Evolutionary conservation across 352 stramenopile genomes (phyloP).

Genomic region (Aphanomyces astaci): DNA sequence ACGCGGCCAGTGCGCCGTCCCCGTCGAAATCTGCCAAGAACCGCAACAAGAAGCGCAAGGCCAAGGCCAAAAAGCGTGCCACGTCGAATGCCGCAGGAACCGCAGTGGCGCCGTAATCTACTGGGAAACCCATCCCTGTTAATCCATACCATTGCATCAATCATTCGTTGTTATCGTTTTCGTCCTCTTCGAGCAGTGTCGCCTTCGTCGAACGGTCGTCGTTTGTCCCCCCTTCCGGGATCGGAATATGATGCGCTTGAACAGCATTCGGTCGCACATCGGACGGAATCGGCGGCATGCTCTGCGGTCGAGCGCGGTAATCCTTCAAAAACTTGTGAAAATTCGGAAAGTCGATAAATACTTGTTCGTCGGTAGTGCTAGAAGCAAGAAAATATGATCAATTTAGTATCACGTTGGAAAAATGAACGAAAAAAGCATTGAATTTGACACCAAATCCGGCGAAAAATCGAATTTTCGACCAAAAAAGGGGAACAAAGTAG

Average conservation of each 20-base stretch:
- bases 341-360: background rate
- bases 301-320: background rate
- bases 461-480: no score
- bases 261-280: background rate
- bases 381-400: no score
- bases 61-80: conserved; percentile 10
- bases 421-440: no score
- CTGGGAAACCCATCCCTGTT: background rate
- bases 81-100: background rate
- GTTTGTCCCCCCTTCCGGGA: background rate
- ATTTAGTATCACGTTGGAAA: background rate
- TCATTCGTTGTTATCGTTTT: background rate
- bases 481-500: no score
- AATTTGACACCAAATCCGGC: no score
- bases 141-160: no score
- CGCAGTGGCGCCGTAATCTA: background rate
- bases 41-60: conserved; percentile 16
- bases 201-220: background rate
- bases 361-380: background rate
- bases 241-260: background rate
- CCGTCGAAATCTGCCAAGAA: background rate
- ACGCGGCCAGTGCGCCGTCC: background rate
- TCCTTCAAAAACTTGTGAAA: background rate
- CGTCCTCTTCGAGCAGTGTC: no score
- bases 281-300: background rate